Conservation (phyloP, 2,329 filamentous ascomycete species). For the Botrytis squamosa region DNA sequence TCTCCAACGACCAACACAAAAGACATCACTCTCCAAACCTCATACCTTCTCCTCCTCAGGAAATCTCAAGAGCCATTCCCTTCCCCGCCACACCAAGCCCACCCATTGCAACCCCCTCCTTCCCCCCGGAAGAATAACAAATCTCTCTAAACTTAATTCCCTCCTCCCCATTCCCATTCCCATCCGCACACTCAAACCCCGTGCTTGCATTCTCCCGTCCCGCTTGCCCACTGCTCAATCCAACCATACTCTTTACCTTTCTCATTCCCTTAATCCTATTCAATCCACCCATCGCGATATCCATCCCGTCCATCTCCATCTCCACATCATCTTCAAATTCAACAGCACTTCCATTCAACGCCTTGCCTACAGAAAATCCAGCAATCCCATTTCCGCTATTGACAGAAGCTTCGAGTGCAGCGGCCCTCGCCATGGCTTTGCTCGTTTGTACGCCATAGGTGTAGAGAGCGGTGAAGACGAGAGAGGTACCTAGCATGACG, state of each 20-base stretch:
- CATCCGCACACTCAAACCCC: neutral
- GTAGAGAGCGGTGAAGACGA: slow-evolving; percentile 17
- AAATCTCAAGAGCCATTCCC: slow-evolving; percentile 14
- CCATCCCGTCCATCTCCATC: neutral
- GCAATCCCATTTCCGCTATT: neutral
- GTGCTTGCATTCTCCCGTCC: neutral
- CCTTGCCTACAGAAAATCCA: neutral
- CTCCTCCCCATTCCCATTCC: neutral
- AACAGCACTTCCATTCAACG: neutral
- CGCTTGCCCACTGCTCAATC: neutral
- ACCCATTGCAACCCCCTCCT: neutral
- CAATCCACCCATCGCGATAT: neutral
- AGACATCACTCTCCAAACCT: neutral
- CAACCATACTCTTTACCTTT: slow-evolving; percentile 6
- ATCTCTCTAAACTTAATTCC: slow-evolving; percentile 12
- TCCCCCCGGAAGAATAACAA: neutral
- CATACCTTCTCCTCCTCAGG: neutral
- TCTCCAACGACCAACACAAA: neutral
- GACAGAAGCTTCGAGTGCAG: neutral
- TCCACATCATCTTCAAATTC: slow-evolving; percentile 7
- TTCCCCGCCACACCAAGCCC: neutral
- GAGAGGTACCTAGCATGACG: slow-evolving; percentile 20
- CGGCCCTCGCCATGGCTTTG: slow-evolving; percentile 16
- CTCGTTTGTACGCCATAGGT: slow-evolving; percentile 16
- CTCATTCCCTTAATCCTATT: neutral